A percentile compares a stretch with the other conserved stretches of the same genome.
Conservation (phyloP, 805 yeast species). For the Pichia occidentalis region DNA sequence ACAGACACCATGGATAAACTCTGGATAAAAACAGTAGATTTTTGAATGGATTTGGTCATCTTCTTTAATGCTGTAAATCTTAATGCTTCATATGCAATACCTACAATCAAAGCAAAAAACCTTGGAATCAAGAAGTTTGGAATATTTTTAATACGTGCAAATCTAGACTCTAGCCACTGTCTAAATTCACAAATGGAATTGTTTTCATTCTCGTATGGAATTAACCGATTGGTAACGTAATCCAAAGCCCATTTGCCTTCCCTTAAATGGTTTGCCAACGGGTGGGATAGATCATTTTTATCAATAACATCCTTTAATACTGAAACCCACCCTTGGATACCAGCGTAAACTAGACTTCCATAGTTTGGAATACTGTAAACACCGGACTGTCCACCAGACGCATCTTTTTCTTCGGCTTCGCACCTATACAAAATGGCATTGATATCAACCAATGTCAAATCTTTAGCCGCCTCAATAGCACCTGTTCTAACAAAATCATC, state of each 20-base stretch:
- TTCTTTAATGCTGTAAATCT: constrained; percentile 57
- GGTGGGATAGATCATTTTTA: constrained; percentile 75
- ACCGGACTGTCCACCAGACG: constrained; percentile 65
- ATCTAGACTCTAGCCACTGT: constrained; percentile 63
- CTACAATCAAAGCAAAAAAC: constrained; percentile 76
- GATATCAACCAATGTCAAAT: constrained; percentile 58
- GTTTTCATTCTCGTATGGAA: constrained; percentile 40
- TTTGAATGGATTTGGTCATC: constrained; percentile 48
- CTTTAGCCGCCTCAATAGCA: constrained; percentile 64
- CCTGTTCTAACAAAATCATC: constrained; percentile 68
- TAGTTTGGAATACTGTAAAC: constrained; percentile 65
- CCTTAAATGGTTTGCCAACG: constrained; percentile 73
- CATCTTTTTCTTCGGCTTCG: constrained; percentile 84
- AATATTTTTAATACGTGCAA: constrained; percentile 52
- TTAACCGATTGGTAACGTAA: constrained; percentile 55
- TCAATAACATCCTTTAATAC: constrained; percentile 56
- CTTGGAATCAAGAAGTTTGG: constrained; percentile 84
- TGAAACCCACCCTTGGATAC: constrained; percentile 87
- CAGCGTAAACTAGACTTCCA: constrained; percentile 79
- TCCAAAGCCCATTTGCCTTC: constrained; percentile 88
- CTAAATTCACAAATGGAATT: constrained; percentile 49
- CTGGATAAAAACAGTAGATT: constrained; percentile 69
- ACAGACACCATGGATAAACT: constrained; percentile 73
- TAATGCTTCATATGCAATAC: constrained; percentile 78
- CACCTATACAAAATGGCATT: constrained; percentile 71